Evolutionary conservation across 73 alveolate species (phyloP), one percentile per base, ranked within the genome.

Genomic region (Stentor coeruleus): DNA sequence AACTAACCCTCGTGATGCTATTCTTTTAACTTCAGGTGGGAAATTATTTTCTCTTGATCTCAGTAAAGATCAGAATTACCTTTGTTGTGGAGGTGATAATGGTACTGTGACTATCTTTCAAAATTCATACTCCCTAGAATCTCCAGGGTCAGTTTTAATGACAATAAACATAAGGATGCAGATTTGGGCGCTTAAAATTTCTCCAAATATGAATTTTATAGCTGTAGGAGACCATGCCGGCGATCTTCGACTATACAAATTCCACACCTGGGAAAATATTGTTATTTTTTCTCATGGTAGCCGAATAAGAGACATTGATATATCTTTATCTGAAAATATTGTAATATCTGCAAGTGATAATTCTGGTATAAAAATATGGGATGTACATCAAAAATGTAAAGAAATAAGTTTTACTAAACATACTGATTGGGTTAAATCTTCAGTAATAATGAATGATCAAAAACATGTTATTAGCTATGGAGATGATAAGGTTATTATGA

Each of bases 221-320:
- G 66, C 66, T 20, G 6, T 49, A 6, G 66, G 66, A 11, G 66
- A 49, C 66, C 6, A 20, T 49, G 6, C 66, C 6, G 66, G 66
- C 6, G 20, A 49, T 11, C 66, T 49, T 11, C 6, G 20, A 49
- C 28, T 49, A 11, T 49, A 49, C 66, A 11, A 6, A 49, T 49
- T 49, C 66, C 6, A 49, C 66, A 49, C 6, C 66, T 49, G 66
- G 66, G n/a, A n/a, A n/a, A n/a, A n/a, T n/a, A n/a, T n/a, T n/a
- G n/a, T n/a, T n/a, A n/a, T n/a, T n/a, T n/a, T n/a, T n/a, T n/a
- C n/a, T n/a, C n/a, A n/a, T n/a, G n/a, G n/a, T n/a, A 49, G 20
- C 66, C 6, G 66, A 49, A 49, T 49, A 49, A 49, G 66, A 6
- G 66, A 49, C 66, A 49, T 49, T 20, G 66, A 49, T 20, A 49